Evolutionary conservation across 73 alveolate species (phyloP).

Genomic region (Paramecium primaurelia): DNA sequence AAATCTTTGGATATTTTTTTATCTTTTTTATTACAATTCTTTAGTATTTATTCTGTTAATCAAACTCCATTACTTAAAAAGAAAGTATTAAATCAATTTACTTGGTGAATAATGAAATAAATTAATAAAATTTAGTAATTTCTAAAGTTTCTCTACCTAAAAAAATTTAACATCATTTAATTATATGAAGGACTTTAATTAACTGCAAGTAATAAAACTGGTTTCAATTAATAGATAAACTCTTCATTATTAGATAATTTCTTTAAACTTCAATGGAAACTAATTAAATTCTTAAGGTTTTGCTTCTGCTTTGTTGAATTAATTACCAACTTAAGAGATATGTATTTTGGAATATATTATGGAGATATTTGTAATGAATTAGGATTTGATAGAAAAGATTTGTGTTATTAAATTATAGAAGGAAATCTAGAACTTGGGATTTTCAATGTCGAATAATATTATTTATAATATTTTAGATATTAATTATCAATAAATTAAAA

Average conservation of each 20-base stretch:
- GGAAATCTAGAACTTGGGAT: neutral
- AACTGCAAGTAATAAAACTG: neutral
- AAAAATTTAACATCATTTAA: neutral
- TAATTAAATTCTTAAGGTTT: neutral
- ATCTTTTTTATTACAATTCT: neutral
- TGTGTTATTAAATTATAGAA: neutral
- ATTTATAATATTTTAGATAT: neutral
- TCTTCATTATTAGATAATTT: neutral
- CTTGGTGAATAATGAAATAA: neutral
- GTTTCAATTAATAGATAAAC: neutral
- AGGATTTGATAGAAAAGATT: neutral
- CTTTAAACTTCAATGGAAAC: neutral
- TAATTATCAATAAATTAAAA: neutral
- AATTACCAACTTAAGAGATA: neutral
- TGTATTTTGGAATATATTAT: neutral
- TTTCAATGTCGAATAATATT: neutral
- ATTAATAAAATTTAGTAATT: neutral
- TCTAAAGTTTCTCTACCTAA: neutral
- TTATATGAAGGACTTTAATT: neutral
- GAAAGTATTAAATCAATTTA: neutral
- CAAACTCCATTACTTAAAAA: neutral
- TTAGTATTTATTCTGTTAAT: neutral
- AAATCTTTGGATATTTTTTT: conserved; percentile 14
- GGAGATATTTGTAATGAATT: neutral
- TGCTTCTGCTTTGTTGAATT: neutral